Conservation (phyloP, 2,329 filamentous ascomycete species). For the Fusarium buxicola region DNA sequence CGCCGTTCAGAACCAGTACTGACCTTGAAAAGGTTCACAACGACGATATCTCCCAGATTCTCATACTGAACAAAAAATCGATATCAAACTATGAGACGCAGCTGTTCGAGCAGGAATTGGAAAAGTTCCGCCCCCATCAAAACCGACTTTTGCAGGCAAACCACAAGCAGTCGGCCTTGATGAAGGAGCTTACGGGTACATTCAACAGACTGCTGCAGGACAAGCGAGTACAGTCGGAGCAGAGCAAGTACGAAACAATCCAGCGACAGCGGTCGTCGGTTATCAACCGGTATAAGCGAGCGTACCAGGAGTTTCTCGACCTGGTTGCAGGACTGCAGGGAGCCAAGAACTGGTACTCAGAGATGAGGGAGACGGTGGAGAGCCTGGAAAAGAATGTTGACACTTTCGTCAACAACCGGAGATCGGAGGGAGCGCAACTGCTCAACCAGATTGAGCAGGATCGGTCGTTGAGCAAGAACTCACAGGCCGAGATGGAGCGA, state of each 20-base stretch:
- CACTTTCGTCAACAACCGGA: slow-evolving; percentile 93
- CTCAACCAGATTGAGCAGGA: slow-evolving; percentile 88
- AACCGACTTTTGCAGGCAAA: slow-evolving; percentile 91
- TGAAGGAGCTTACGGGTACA: slow-evolving; percentile 91
- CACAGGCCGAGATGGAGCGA: slow-evolving; percentile 83
- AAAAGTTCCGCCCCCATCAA: slow-evolving; percentile 95
- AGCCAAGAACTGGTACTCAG: slow-evolving; percentile 92
- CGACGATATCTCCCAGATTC: slow-evolving; percentile 96
- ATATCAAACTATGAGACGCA: slow-evolving; percentile 92
- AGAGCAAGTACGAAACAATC: slow-evolving; percentile 92
- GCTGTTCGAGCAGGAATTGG: slow-evolving; percentile 94
- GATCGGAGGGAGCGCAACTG: slow-evolving; percentile 90
- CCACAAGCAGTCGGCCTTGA: slow-evolving; percentile 92
- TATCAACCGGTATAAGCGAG: slow-evolving; percentile 87
- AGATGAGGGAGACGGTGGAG: slow-evolving; percentile 95
- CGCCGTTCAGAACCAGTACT: slow-evolving; percentile 12
- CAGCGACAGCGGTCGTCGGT: slow-evolving; percentile 85
- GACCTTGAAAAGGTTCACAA: slow-evolving; percentile 77
- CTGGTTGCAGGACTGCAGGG: slow-evolving; percentile 86
- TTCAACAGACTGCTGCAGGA: slow-evolving; percentile 93
- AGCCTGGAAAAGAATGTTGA: slow-evolving; percentile 96
- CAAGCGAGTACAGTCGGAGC: slow-evolving; percentile 91
- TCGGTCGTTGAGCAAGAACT: slow-evolving; percentile 69
- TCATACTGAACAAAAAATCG: slow-evolving; percentile 98
- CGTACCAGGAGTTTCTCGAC: slow-evolving; percentile 93